Percentiles rank a stretch among this genome's conserved stretches.
These are phyloP conservation scores for Verticillium zaregamsianum DNA, from an alignment of 2,329 filamentous ascomycete genomes.

Conservation along the genomic window DNA sequence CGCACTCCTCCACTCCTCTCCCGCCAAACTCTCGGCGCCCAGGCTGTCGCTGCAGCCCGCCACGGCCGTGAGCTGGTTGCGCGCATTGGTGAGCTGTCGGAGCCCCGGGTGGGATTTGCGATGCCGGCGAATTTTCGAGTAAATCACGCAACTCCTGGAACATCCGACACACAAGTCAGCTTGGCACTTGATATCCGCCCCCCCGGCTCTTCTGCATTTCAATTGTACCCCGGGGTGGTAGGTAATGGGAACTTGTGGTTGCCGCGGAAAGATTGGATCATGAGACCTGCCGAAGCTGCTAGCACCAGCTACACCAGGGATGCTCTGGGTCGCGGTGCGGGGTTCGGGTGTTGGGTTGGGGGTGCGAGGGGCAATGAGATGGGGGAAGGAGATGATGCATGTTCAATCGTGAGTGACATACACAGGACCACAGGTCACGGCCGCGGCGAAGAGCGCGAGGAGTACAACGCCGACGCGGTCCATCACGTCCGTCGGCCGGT, in stretches of 20 bases:
- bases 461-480: not conserved
- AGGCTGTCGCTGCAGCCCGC: not conserved
- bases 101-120: not conserved
- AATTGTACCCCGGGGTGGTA: not conserved
- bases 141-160: constrained; percentile 2
- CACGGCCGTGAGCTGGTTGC: constrained; percentile 1
- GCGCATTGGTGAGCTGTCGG: constrained; percentile 2
- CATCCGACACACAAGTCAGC: not conserved
- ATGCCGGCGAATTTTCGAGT: constrained; percentile 1
- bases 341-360: not conserved
- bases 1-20: not conserved
- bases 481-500: not conserved
- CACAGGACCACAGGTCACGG: not conserved
- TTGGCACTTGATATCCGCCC: not conserved
- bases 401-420: not conserved
- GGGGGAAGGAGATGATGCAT: not conserved
- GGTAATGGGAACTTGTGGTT: not conserved
- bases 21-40: constrained; percentile 2
- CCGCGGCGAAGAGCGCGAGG: not conserved
- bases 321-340: not conserved
- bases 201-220: not conserved
- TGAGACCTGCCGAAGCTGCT: not conserved
- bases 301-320: not conserved
- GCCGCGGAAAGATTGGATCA: not conserved
- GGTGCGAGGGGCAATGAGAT: not conserved